Evolutionary conservation across 2,329 filamentous ascomycete genomes (phyloP), one percentile per base, ranked within the genome.

Genomic region (Verticillium isaacii): DNA sequence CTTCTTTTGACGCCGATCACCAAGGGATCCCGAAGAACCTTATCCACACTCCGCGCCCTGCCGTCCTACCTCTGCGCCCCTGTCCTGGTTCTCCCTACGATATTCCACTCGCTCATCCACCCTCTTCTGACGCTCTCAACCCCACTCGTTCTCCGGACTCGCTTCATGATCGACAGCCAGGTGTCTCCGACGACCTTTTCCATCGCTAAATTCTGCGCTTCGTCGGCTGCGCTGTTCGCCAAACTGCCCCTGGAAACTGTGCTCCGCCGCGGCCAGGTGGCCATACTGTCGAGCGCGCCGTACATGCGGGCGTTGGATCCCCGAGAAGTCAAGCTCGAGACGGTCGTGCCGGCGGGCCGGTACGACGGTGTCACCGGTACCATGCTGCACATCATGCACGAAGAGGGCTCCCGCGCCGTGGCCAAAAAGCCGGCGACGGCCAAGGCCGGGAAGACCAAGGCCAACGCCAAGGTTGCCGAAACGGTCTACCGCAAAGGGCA

Each of bases 191-290:
- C 88, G 54, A 85, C 90, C 15, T 98, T 96, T 80, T 92, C 89
- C 23, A 73, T 97, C 56, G 87, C 88, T 70, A 91, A 91, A 60
- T 97, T 98, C 76, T 81, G 91, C 67, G 87, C 91, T 15, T 93
- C 91, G 2, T 88, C 89, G 0, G 82, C 87, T 2, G 93, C 96
- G 57, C 85, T 98, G 36, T 90, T 95, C 69, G 76, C 97, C 67
- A 93, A 94, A 70, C 85, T 98, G 14, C 95, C 95, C 0, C 81
- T 98, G 5, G 95, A 99, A 76, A 98, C 94, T 0, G 90, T 97
- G 17, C 83, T 98, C 8, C 89, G 95, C 57, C 87, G 95, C 63
- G 94, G 92, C 5, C 95, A 99, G 75, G 89, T 95, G 63, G 82
- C 88, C 1, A 87, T 92, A 1, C 82, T 92, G 56, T 82, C 82